Percentiles rank a stretch among this genome's conserved stretches.
Evolutionary conservation across 768 basidiomycete genomes (phyloP).

Genomic region (Porphyrellus cyaneotinctus): DNA sequence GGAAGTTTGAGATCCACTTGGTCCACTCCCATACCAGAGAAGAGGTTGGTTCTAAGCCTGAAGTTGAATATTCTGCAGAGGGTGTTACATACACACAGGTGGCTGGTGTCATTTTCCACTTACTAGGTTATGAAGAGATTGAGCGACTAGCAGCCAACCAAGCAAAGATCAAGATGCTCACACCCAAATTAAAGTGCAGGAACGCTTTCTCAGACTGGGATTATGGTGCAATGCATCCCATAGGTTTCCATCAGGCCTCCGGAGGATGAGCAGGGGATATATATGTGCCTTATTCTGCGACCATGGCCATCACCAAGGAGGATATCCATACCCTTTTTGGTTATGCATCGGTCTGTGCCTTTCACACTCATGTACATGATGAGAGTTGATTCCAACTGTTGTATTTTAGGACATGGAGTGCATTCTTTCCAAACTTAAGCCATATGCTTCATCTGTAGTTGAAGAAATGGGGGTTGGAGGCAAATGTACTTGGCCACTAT

Average conservation of each 20-base stretch:
- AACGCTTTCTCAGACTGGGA: neutral
- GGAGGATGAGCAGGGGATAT: neutral
- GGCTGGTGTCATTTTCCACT: neutral
- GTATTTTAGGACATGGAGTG: conserved; percentile 6
- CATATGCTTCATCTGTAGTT: neutral
- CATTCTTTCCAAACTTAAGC: neutral
- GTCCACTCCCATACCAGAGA: neutral
- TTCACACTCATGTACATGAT: neutral
- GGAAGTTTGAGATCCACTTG: neutral
- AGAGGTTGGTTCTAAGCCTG: neutral
- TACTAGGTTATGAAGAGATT: neutral
- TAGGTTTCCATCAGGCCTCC: neutral
- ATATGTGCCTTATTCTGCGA: neutral
- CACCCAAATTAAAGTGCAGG: neutral
- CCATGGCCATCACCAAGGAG: neutral
- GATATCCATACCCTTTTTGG: neutral
- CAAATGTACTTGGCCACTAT: neutral
- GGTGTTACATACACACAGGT: neutral
- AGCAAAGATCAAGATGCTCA: neutral
- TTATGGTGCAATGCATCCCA: neutral
- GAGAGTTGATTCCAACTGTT: no score
- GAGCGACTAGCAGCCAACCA: neutral
- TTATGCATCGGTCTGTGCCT: neutral
- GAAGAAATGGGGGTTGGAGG: neutral
- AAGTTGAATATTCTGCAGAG: neutral